phyloP scores from a whole-genome alignment of 768 basidiomycete genomes.

The Termitomyces sp. region DNA sequence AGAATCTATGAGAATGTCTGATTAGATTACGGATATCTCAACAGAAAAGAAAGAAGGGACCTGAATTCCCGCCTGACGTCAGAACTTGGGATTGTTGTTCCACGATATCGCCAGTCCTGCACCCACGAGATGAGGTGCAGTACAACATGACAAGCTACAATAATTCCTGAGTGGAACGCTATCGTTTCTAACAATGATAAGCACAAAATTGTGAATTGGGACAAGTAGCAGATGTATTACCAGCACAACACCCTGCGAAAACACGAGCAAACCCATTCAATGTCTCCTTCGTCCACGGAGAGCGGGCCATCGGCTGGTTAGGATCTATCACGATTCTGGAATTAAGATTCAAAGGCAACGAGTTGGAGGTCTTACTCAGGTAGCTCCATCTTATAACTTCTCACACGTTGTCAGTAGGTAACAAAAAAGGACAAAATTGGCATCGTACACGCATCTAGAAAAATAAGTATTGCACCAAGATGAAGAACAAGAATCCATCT shows the following conservation, averaged over 20 bases:
- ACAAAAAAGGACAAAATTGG: conserved; percentile 5
- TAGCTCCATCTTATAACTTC: conserved; percentile 79
- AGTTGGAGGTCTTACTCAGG: conserved; percentile 39
- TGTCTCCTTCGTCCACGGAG: conserved; percentile 50
- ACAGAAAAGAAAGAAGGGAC: conserved; percentile 24
- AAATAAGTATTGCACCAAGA: conserved; percentile 53
- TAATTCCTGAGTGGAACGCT: conserved; percentile 68
- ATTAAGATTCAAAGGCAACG: not conserved
- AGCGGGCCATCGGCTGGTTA: conserved; percentile 27
- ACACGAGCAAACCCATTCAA: conserved; percentile 48
- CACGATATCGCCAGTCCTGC: conserved; percentile 18
- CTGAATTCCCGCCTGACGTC: conserved; percentile 62
- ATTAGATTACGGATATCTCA: not conserved
- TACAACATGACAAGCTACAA: conserved; percentile 49
- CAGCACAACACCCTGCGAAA: conserved; percentile 61
- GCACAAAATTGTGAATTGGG: not conserved
- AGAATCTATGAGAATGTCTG: conserved; percentile 39
- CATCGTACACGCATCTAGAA: conserved; percentile 69
- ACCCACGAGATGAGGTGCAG: conserved; percentile 37
- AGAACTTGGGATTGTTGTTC: conserved; percentile 22
- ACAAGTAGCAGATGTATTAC: conserved; percentile 28
- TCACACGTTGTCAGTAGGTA: not conserved
- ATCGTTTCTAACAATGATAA: conserved; percentile 52
- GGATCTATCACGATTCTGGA: conserved; percentile 27
- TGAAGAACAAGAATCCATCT: conserved; percentile 57